phyloP scores from a whole-genome alignment of 805 yeast species.

The Candida multigemmis region DNA sequence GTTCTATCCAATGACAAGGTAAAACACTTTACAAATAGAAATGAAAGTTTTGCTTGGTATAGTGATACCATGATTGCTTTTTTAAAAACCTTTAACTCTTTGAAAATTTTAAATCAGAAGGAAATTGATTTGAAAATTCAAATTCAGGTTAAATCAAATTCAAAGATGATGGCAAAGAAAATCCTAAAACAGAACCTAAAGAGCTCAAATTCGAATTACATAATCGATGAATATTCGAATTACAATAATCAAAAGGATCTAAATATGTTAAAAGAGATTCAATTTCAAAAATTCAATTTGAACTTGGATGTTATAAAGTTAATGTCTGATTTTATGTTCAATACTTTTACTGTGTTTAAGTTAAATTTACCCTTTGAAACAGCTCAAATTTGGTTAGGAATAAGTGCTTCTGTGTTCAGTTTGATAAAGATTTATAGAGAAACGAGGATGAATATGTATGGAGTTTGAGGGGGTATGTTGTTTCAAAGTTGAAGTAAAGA shows the following conservation, averaged over 20 bases:
- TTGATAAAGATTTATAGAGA: slow-evolving; percentile 30
- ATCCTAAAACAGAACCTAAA: too few relatives aligned
- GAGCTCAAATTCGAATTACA: slow-evolving; percentile 9
- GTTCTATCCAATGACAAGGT: slow-evolving; percentile 28
- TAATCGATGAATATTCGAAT: slow-evolving; percentile 3
- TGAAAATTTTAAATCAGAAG: slow-evolving; percentile 32
- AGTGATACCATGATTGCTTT: slow-evolving; percentile 51
- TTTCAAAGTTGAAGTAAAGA: neutral
- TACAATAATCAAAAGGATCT: slow-evolving; percentile 5
- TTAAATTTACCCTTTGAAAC: slow-evolving; percentile 27
- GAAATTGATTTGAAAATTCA: slow-evolving; percentile 49
- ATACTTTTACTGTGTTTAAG: slow-evolving; percentile 31
- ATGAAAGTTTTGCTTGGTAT: slow-evolving; percentile 65
- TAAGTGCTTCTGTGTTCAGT: slow-evolving; percentile 29
- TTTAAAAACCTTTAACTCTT: slow-evolving; percentile 38
- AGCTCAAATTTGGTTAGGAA: slow-evolving; percentile 38
- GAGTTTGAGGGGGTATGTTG: slow-evolving; percentile 1
- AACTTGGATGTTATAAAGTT: slow-evolving; percentile 30
- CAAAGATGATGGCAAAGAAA: slow-evolving; percentile 34
- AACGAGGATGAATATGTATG: slow-evolving; percentile 16
- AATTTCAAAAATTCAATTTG: slow-evolving; percentile 26
- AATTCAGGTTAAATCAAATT: slow-evolving; percentile 51
- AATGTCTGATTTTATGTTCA: slow-evolving; percentile 29
- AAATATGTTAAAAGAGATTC: slow-evolving; percentile 16
- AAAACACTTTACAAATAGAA: slow-evolving; percentile 36